Conservation (phyloP, 768 basidiomycete species). For the Agrocybe pediades region DNA sequence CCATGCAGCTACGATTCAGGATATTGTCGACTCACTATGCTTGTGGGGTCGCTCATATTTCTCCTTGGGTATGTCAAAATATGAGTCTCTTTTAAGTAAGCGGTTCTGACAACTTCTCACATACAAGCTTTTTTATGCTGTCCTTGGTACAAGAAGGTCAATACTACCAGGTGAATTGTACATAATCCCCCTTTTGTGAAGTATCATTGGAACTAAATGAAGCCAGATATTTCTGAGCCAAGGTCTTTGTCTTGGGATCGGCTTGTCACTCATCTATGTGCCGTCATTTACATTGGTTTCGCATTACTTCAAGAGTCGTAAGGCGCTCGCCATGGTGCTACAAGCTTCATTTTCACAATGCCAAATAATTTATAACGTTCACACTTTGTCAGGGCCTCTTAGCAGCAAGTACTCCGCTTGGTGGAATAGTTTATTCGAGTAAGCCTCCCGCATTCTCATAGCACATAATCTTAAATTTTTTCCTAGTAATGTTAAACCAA, state of each 20-base stretch:
- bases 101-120: no score
- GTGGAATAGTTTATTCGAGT: constrained; percentile 33
- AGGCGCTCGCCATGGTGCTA: constrained; percentile 28
- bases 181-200: neutral
- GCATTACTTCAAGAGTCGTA: constrained; percentile 27
- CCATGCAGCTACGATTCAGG: constrained; percentile 35
- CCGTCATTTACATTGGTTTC: constrained; percentile 6
- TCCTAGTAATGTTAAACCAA: constrained; percentile 5
- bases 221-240: constrained; percentile 13
- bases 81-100: no score
- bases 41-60: constrained; percentile 18
- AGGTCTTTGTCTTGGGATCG: constrained; percentile 12
- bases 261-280: constrained; percentile 9
- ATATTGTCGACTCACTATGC: constrained; percentile 32
- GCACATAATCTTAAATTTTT: no score
- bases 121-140: constrained; percentile 11
- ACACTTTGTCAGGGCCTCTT: constrained; percentile 23
- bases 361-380: neutral
- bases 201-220: neutral
- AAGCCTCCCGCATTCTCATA: no score
- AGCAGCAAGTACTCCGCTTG: constrained; percentile 39
- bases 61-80: constrained; percentile 4
- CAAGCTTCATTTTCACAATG: no score
- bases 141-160: constrained; percentile 2
- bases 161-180: constrained; percentile 2